phyloP scores from a whole-genome alignment of 129 eudicot species.

The Silybum marianum region DNA sequence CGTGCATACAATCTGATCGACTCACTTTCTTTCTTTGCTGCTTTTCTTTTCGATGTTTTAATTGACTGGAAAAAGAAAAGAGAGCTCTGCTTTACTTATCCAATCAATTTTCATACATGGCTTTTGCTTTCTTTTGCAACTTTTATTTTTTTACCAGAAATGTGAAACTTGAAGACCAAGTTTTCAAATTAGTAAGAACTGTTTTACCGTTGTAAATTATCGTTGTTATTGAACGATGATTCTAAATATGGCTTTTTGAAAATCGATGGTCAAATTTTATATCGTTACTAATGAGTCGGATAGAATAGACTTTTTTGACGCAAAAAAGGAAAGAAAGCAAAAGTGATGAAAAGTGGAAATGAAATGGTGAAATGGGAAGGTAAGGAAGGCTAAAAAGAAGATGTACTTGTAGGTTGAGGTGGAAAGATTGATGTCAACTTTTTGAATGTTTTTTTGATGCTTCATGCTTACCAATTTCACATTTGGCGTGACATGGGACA shows the following conservation, averaged over 20 bases:
- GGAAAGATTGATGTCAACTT: constrained; percentile 32
- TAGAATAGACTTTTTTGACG: not conserved
- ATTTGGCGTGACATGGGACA: not conserved
- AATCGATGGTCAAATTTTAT: not conserved
- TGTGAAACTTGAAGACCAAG: constrained; percentile 34
- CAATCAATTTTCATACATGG: constrained; percentile 25
- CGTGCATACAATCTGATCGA: constrained; percentile 6
- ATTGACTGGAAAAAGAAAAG: constrained; percentile 29
- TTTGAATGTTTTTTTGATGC: constrained; percentile 2
- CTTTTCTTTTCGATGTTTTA: constrained; percentile 28
- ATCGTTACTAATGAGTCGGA: not conserved
- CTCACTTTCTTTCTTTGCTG: constrained; percentile 33
- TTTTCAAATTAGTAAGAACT: not conserved
- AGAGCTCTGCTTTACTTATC: constrained; percentile 31
- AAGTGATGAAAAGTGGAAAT: constrained; percentile 28
- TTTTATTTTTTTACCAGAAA: constrained; percentile 20
- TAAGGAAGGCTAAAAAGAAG: constrained; percentile 32
- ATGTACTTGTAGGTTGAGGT: constrained; percentile 42
- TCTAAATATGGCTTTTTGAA: not conserved
- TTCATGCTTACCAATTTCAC: constrained; percentile 3
- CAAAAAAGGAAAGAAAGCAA: constrained; percentile 19
- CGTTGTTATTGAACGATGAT: not conserved
- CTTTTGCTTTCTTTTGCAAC: constrained; percentile 33
- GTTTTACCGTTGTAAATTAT: not conserved
- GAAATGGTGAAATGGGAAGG: constrained; percentile 20